phyloP scores from a whole-genome alignment of 75 land plant species.

The Picea glauca region DNA sequence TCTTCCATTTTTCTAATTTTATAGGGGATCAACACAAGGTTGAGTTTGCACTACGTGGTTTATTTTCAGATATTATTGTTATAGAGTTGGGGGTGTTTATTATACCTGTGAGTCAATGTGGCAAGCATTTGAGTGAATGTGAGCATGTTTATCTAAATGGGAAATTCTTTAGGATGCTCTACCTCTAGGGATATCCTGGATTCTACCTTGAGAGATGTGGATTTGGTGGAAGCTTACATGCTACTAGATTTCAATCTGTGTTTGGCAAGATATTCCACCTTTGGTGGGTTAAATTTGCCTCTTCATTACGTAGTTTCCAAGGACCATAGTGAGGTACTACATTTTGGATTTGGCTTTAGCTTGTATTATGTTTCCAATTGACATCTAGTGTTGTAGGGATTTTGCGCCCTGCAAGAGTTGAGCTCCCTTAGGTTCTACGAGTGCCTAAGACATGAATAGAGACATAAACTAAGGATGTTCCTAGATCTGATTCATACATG shows the following conservation, averaged over 20 bases:
- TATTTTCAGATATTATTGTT: too few relatives aligned
- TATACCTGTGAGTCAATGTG: too few relatives aligned
- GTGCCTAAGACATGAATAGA: too few relatives aligned
- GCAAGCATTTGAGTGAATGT: neutral
- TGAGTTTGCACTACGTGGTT: too few relatives aligned
- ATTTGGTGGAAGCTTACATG: constrained; percentile 77
- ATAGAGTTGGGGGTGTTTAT: too few relatives aligned
- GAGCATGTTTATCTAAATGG: constrained; percentile 30
- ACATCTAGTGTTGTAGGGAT: too few relatives aligned
- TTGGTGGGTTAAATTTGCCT: constrained; percentile 86
- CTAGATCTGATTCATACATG: too few relatives aligned
- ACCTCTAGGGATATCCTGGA: constrained; percentile 83
- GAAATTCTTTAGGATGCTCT: constrained; percentile 84
- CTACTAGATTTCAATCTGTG: constrained; percentile 72
- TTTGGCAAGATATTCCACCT: constrained; percentile 82
- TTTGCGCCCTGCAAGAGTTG: too few relatives aligned
- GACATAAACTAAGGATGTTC: too few relatives aligned
- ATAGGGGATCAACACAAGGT: too few relatives aligned
- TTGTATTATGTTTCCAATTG: neutral
- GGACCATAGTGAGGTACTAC: constrained; percentile 78
- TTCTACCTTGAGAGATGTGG: constrained; percentile 89
- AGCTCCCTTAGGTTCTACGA: too few relatives aligned
- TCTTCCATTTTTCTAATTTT: too few relatives aligned
- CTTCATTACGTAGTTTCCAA: constrained; percentile 84
- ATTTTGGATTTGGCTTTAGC: neutral